phyloP scores from a whole-genome alignment of 495 filamentous ascomycete species.

The Trichocladium uniseriatum region DNA sequence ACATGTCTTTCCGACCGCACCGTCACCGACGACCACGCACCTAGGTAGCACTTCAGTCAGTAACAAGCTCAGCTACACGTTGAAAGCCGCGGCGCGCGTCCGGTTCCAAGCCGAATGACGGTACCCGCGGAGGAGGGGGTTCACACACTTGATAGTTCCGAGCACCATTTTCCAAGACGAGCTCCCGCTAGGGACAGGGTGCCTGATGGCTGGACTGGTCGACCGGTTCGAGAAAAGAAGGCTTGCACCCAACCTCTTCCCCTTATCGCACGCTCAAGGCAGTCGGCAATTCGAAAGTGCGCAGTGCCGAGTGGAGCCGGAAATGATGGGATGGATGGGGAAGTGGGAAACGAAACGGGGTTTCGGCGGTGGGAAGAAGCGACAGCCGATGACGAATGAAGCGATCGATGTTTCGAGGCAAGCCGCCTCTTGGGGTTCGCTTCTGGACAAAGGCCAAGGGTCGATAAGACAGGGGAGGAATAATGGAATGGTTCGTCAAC shows the following conservation, averaged over 20 bases:
- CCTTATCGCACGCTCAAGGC: slow-evolving; percentile 19
- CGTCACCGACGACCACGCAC: slow-evolving; percentile 97
- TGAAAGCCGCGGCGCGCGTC: no score
- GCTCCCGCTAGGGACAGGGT: slow-evolving; percentile 21
- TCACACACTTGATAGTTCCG: slow-evolving; percentile 72
- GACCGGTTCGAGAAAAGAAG: slow-evolving; percentile 11
- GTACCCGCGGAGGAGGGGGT: slow-evolving; percentile 7
- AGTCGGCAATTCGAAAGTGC: slow-evolving; percentile 21
- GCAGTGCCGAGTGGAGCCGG: slow-evolving; percentile 22
- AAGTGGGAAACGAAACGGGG: slow-evolving; percentile 9
- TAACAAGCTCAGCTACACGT: neutral
- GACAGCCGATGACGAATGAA: slow-evolving; percentile 18
- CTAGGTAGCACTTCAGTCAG: slow-evolving; percentile 38
- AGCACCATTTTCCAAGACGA: slow-evolving; percentile 57
- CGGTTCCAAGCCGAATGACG: no score
- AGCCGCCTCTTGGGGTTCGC: neutral
- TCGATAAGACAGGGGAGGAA: slow-evolving; percentile 1
- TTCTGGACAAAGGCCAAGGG: slow-evolving; percentile 7
- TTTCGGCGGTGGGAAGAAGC: slow-evolving; percentile 10
- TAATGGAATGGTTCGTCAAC: neutral
- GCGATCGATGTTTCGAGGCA: slow-evolving; percentile 14
- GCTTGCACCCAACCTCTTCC: slow-evolving; percentile 17
- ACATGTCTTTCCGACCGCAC: slow-evolving; percentile 98
- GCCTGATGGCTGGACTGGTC: slow-evolving; percentile 13
- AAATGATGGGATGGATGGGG: slow-evolving; percentile 11